Percentiles rank a stretch among this genome's conserved stretches.
phyloP scores from a whole-genome alignment of 208 protist species.

The Trichomonas gallinae region DNA sequence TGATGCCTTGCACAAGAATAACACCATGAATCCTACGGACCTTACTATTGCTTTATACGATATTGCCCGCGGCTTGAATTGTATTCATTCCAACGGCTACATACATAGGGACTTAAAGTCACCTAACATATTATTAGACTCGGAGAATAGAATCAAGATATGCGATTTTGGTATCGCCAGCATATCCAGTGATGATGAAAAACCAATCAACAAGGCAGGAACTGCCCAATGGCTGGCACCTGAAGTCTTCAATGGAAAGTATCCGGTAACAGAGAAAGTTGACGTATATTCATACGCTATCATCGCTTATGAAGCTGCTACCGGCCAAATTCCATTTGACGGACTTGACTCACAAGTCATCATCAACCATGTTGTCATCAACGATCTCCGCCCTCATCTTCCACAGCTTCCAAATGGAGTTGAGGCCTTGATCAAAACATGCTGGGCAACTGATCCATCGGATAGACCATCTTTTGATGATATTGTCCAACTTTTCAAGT shows the following conservation, averaged over 20 bases:
- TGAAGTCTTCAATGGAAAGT: not conserved
- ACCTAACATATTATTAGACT: not conserved
- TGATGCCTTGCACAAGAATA: not conserved
- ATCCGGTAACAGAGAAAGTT: not conserved
- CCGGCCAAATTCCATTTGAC: not conserved
- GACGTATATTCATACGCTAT: not conserved
- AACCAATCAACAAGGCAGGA: not conserved
- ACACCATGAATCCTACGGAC: not conserved
- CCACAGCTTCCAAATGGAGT: not conserved
- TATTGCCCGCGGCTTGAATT: not conserved
- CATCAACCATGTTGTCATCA: not conserved
- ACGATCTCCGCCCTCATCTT: not conserved
- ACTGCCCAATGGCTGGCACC: not conserved
- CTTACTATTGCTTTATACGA: not conserved
- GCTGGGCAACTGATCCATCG: not conserved
- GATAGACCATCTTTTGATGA: not conserved
- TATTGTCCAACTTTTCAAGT: not conserved
- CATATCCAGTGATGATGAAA: not conserved
- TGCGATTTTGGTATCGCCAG: not conserved
- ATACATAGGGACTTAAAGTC: conserved; percentile 3
- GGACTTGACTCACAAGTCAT: not conserved
- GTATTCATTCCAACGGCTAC: not conserved
- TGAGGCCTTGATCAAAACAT: not conserved
- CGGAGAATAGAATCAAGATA: not conserved
- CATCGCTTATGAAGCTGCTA: not conserved